Percentiles rank a stretch among this genome's conserved stretches.
These are phyloP conservation scores for Lipomyces orientalis DNA, from an alignment of 805 yeast genomes.

Conservation along the genomic window DNA sequence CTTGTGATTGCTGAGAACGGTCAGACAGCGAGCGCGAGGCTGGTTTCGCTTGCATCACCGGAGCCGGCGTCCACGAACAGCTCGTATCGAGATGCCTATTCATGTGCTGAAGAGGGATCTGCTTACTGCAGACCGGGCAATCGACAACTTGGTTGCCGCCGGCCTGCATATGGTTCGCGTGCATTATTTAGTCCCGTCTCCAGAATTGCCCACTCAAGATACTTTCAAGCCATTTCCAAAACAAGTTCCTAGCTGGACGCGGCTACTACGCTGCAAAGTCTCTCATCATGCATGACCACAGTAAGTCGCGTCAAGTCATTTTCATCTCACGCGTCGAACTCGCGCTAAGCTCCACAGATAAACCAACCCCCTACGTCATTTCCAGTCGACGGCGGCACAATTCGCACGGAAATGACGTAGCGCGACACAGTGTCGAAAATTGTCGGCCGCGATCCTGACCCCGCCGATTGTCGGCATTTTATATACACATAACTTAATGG, in stretches of 20 bases:
- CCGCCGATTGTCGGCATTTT: no score
- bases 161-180: background rate
- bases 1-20: background rate
- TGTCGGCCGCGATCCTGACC: background rate
- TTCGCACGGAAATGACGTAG: background rate
- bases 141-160: slow-evolving; percentile 20
- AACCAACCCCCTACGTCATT: no score
- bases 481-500: no score
- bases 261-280: no score
- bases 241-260: background rate
- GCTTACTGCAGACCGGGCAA: slow-evolving; percentile 38
- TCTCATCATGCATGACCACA: no score
- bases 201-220: background rate
- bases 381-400: background rate
- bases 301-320: background rate
- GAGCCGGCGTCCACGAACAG: slow-evolving; percentile 21
- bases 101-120: slow-evolving; percentile 25
- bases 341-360: no score
- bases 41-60: background rate
- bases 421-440: background rate
- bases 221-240: background rate
- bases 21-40: background rate
- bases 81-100: slow-evolving; percentile 47
- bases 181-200: background rate
- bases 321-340: background rate